Evolutionary conservation across 441 rosid genomes (phyloP).

Genomic region (Arabidopsis hybrid): DNA sequence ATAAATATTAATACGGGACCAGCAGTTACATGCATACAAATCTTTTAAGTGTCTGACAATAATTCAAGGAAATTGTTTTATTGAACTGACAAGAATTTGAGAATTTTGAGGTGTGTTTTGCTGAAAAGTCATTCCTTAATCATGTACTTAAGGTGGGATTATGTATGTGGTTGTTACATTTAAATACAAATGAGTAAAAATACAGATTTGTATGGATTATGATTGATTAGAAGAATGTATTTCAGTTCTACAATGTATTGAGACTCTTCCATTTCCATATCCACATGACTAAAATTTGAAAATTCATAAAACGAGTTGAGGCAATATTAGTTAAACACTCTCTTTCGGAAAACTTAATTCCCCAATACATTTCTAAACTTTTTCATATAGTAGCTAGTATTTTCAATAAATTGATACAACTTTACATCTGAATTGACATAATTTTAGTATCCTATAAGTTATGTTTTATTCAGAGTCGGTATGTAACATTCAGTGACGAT

Average conservation of each 20-base stretch:
- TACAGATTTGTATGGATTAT: constrained; percentile 14
- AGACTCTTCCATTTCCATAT: constrained; percentile 1
- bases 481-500: too few relatives aligned
- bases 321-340: neutral
- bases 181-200: constrained; percentile 27
- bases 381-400: neutral
- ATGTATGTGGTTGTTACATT: constrained; percentile 24
- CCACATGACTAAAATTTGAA: neutral
- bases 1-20: constrained; percentile 8
- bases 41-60: constrained; percentile 3
- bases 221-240: constrained; percentile 8
- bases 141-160: constrained; percentile 34
- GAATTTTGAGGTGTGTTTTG: constrained; percentile 40
- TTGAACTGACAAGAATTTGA: neutral
- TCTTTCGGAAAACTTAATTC: neutral
- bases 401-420: neutral
- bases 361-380: neutral
- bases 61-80: constrained; percentile 1
- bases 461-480: neutral
- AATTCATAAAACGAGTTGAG: neutral
- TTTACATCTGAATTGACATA: neutral
- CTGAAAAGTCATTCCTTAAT: constrained; percentile 26
- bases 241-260: constrained; percentile 6
- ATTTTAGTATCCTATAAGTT: neutral
- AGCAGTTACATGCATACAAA: constrained; percentile 10